A percentile compares a stretch with the other conserved stretches of the same genome.
phyloP scores from a whole-genome alignment of 2,329 filamentous ascomycete species.

The Colletotrichum magnum region DNA sequence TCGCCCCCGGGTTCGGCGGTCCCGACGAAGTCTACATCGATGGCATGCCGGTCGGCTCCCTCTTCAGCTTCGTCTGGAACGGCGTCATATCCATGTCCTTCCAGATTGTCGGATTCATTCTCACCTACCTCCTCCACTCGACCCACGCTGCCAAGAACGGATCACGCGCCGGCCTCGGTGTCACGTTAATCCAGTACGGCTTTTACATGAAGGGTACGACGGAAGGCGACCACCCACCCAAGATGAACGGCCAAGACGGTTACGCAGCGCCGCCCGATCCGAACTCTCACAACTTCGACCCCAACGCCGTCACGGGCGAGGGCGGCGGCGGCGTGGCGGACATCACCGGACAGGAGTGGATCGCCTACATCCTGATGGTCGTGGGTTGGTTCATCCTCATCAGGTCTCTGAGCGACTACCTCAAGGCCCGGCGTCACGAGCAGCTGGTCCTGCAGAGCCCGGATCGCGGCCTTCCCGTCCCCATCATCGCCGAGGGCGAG shows the following conservation, averaged over 20 bases:
- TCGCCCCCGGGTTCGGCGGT: conserved; percentile 91
- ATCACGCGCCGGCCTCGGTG: conserved; percentile 91
- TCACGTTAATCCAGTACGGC: conserved; percentile 95
- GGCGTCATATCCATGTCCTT: conserved; percentile 98
- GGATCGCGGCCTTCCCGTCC: conserved; percentile 85
- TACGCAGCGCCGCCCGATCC: conserved; percentile 85
- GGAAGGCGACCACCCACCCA: conserved; percentile 52
- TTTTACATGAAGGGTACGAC: conserved; percentile 85
- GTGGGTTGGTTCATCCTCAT: conserved; percentile 99
- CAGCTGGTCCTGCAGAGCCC: conserved; percentile 94
- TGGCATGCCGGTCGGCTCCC: conserved; percentile 89
- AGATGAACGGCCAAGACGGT: conserved; percentile 66
- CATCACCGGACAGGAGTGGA: conserved; percentile 85
- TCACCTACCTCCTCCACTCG: conserved; percentile 97
- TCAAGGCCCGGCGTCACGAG: conserved; percentile 90
- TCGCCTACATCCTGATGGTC: conserved; percentile 95
- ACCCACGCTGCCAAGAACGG: conserved; percentile 99
- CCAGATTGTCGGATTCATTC: conserved; percentile 95
- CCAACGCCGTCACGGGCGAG: conserved; percentile 72
- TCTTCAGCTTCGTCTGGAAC: conserved; percentile 93
- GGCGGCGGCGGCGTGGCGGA: conserved; percentile 62
- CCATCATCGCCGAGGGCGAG: conserved; percentile 91
- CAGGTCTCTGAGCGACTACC: conserved; percentile 90
- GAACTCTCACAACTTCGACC: conserved; percentile 91
- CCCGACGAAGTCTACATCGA: conserved; percentile 97